These are phyloP conservation scores for Cylindrotheca closterium DNA, from an alignment of 108 stramenopile species.

Conservation along the genomic window DNA sequence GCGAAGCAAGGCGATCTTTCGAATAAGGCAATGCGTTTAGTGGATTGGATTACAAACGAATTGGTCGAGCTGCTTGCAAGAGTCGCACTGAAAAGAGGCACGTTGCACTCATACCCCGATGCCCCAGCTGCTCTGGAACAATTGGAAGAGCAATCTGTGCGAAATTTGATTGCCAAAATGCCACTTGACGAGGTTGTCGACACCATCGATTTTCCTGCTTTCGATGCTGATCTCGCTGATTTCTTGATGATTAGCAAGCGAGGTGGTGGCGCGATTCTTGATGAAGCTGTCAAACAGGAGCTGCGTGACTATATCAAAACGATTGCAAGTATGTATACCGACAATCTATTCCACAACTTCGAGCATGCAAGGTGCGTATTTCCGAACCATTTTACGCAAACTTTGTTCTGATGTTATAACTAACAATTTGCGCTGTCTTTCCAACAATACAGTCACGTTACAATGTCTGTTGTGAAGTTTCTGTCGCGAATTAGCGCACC, in stretches of 20 bases:
- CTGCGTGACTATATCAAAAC: slow-evolving; percentile 25
- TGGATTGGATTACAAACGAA: not conserved
- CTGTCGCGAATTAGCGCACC: slow-evolving; percentile 7
- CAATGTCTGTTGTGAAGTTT: slow-evolving; percentile 13
- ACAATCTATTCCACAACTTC: slow-evolving; percentile 65
- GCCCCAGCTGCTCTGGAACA: not conserved
- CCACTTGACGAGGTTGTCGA: slow-evolving; percentile 17
- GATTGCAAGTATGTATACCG: slow-evolving; percentile 38
- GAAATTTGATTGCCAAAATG: not conserved
- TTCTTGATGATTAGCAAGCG: not conserved
- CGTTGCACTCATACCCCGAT: not conserved
- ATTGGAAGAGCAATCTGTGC: not conserved
- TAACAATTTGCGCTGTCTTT: no score
- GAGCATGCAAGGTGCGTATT: slow-evolving; percentile 61
- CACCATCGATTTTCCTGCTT: not conserved
- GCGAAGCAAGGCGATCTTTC: not conserved
- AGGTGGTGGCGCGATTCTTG: not conserved
- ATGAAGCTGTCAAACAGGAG: slow-evolving; percentile 7
- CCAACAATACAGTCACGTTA: no score
- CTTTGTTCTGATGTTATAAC: no score
- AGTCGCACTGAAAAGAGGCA: not conserved
- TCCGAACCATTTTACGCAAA: no score
- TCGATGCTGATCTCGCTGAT: slow-evolving; percentile 13
- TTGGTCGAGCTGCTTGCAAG: not conserved
- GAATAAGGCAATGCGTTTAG: not conserved